Percentiles rank a stretch among this genome's conserved stretches.
phyloP scores from a whole-genome alignment of 2,329 filamentous ascomycete species.

The Colletotrichum eleusines region DNA sequence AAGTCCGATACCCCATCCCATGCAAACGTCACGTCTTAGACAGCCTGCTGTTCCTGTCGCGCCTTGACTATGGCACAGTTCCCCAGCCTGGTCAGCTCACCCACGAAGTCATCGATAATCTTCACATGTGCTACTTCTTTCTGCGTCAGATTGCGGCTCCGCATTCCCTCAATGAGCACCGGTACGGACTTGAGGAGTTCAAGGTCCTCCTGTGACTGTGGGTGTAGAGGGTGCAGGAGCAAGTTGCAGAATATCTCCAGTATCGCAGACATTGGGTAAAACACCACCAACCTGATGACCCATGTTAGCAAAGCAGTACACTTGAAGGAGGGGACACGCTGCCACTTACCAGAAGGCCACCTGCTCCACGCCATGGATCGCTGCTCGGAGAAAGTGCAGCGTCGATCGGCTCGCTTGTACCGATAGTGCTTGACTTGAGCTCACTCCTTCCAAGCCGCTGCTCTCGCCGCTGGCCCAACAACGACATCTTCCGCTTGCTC shows the following conservation, averaged over 20 bases:
- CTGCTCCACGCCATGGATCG: conserved; percentile 56
- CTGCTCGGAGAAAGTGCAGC: conserved; percentile 59
- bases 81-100: conserved; percentile 58
- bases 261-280: conserved; percentile 67
- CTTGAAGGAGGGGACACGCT: no score
- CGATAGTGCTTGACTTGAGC: conserved; percentile 65
- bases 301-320: not conserved
- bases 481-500: conserved; percentile 64
- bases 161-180: conserved; percentile 57
- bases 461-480: conserved; percentile 51
- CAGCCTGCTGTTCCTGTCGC: not conserved
- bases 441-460: conserved; percentile 52
- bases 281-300: conserved; percentile 64
- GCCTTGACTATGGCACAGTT: conserved; percentile 54
- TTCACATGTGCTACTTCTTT: conserved; percentile 56
- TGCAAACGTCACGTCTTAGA: not conserved
- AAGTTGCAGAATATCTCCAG: conserved; percentile 68
- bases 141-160: conserved; percentile 45
- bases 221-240: conserved; percentile 59
- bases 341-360: conserved; percentile 63
- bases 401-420: conserved; percentile 69
- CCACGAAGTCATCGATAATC: conserved; percentile 57
- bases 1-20: no score
- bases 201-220: conserved; percentile 59
- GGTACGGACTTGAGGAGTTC: conserved; percentile 58